Base-by-base conservation (phyloP, 441 rosid species). In the Erodium trifolium region DNA sequence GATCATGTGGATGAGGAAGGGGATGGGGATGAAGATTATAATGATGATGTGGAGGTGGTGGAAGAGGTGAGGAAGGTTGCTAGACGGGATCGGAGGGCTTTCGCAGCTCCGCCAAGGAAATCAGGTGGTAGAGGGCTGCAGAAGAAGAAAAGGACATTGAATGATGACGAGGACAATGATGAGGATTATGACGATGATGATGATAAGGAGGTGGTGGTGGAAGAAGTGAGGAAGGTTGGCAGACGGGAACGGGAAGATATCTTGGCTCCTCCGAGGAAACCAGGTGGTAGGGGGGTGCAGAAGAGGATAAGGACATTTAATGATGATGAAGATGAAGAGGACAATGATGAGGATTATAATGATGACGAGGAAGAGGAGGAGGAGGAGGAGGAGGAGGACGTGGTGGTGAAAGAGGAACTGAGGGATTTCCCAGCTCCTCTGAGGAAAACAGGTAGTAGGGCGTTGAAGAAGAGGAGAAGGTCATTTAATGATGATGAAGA, bases 391-490 rank as follows among this genome's bases (percentile, higher is more conserved):
- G 27, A 84, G 0, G 10, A 23, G 1, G 27, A 23, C 1, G 27
- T 23, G 27, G 27, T 23, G 27, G 27, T 23, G 27, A 23, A 23
- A 23, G 27, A 23, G 27, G 27, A 23, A 23, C 27, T 23, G 27
- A 2, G 27, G 27, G 27, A 23, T 23, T 23, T 23, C 27, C 2
- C 27, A 23, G 27, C 27, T 23, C 27, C 27, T 23, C 27, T 23
- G 27, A 23, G 27, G 27, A 23, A 23, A 23, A 23, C 27, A 23
- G 27, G 27, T 23, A 23, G 27, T 67, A 85, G 74, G 76, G 67
- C 79, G 23, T 71, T 83, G 29, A 76, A 69, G 72, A 93, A 88
- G 79, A 84, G 86, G 71, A 84, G 81, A 51, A 76, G 82, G 71
- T 82, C 71, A 57, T 79, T 79, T 5, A 73, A 66, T 67, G 85